Evolutionary conservation across 129 eudicot genomes (phyloP).

Genomic region (Helichrysum umbraculigerum): DNA sequence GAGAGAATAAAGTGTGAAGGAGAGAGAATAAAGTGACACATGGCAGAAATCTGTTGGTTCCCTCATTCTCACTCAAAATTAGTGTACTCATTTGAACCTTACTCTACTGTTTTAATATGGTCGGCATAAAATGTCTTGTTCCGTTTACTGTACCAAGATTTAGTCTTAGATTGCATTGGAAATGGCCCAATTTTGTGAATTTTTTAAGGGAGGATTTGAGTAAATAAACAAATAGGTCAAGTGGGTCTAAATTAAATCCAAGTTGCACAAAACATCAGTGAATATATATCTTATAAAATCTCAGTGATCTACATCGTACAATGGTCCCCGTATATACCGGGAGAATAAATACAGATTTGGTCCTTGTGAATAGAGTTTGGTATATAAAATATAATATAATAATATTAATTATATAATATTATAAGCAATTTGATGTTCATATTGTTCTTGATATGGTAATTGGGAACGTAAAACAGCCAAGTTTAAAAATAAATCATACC

Average conservation of each 20-base stretch:
- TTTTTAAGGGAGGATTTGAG: neutral
- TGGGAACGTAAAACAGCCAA: no score
- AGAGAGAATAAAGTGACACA: no score
- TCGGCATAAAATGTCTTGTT: slow-evolving; percentile 14
- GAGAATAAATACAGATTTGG: neutral
- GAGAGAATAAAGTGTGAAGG: no score
- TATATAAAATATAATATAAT: neutral
- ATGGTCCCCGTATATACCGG: slow-evolving; percentile 10
- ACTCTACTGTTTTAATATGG: slow-evolving; percentile 22
- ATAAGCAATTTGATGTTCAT: no score
- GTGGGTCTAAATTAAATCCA: slow-evolving; percentile 12
- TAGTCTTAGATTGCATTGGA: slow-evolving; percentile 18
- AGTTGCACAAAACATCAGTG: slow-evolving; percentile 12
- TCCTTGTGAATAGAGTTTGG: neutral
- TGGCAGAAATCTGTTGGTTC: no score
- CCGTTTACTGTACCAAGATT: slow-evolving; percentile 16
- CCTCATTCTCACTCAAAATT: no score
- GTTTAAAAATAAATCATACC: no score
- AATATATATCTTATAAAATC: neutral
- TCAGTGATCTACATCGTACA: slow-evolving; percentile 16
- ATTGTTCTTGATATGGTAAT: no score
- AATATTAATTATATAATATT: no score
- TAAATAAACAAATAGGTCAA: slow-evolving; percentile 16
- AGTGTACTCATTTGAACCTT: no score
- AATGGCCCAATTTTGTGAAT: neutral